Conservation (phyloP, 1,284 basidiomycete genomes). For the Trichosporon sp. region DNA sequence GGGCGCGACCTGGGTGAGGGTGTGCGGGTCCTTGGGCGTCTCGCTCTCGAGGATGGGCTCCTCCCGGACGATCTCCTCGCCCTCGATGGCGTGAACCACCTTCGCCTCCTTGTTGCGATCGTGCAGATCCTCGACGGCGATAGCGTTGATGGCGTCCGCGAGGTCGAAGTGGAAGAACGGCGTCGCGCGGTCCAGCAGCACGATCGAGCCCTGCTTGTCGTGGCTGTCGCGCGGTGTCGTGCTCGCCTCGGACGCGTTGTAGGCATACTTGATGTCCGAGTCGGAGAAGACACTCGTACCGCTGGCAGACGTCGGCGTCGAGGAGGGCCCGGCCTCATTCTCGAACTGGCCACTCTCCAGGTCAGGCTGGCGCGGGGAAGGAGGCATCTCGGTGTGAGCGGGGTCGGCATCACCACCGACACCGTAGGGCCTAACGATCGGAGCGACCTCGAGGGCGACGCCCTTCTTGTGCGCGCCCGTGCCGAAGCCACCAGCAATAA, state of each 20-base stretch:
- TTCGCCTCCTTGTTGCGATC: not conserved
- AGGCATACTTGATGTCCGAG: slow-evolving; percentile 13
- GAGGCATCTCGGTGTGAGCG: slow-evolving; percentile 9
- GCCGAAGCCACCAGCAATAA: slow-evolving; percentile 84
- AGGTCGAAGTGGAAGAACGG: slow-evolving; percentile 52
- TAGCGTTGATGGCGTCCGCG: slow-evolving; percentile 42
- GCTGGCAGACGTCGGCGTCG: not conserved
- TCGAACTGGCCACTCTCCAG: slow-evolving; percentile 12
- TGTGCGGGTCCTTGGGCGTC: not conserved
- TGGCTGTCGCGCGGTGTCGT: not conserved
- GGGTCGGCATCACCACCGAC: slow-evolving; percentile 22
- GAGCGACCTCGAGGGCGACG: slow-evolving; percentile 62
- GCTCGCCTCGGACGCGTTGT: not conserved
- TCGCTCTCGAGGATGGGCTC: not conserved
- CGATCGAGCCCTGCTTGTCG: slow-evolving; percentile 19
- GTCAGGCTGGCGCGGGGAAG: slow-evolving; percentile 10
- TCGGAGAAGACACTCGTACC: slow-evolving; percentile 8
- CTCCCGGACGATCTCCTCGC: not conserved
- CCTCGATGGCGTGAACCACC: not conserved
- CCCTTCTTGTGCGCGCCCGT: slow-evolving; percentile 48
- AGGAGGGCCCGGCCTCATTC: not conserved
- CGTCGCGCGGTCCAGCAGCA: slow-evolving; percentile 39
- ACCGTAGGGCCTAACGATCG: slow-evolving; percentile 58
- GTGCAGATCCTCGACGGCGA: slow-evolving; percentile 24
- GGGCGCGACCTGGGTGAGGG: not conserved